These are phyloP conservation scores for Candida glaebosa DNA, from an alignment of 805 yeast genomes.

Conservation along the genomic window DNA sequence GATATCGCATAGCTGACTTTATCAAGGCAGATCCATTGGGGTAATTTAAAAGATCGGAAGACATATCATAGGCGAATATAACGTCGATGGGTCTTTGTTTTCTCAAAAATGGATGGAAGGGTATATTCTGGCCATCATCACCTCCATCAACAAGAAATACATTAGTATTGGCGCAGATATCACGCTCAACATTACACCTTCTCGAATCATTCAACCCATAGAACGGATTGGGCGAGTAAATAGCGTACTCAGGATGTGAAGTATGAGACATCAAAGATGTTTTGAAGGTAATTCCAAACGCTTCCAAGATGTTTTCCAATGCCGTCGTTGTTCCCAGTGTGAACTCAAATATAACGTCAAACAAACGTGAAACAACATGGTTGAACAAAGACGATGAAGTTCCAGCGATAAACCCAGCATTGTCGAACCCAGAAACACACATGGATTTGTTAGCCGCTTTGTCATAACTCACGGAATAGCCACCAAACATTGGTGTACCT, in stretches of 20 bases:
- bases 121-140: conserved; percentile 47
- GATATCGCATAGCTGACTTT: conserved; percentile 34
- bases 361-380: conserved; percentile 47
- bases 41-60: conserved; percentile 51
- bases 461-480: conserved; percentile 29
- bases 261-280: conserved; percentile 22
- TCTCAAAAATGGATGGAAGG: conserved; percentile 43
- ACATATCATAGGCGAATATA: conserved; percentile 40
- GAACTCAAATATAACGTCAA: conserved; percentile 34
- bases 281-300: conserved; percentile 42
- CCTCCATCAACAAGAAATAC: conserved; percentile 46
- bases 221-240: conserved; percentile 63
- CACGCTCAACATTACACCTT: conserved; percentile 1
- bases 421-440: conserved; percentile 55
- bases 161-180: conserved; percentile 15
- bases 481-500: conserved; percentile 47
- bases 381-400: conserved; percentile 65
- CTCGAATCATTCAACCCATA: conserved; percentile 18
- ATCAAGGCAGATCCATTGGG: conserved; percentile 58
- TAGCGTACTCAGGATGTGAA: conserved; percentile 55
- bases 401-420: conserved; percentile 57
- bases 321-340: conserved; percentile 31
- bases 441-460: conserved; percentile 20
- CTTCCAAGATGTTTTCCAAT: conserved; percentile 32
- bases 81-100: conserved; percentile 33